Conservation (phyloP, 2,329 filamentous ascomycete species). For the Teratosphaeria zuluensis region DNA sequence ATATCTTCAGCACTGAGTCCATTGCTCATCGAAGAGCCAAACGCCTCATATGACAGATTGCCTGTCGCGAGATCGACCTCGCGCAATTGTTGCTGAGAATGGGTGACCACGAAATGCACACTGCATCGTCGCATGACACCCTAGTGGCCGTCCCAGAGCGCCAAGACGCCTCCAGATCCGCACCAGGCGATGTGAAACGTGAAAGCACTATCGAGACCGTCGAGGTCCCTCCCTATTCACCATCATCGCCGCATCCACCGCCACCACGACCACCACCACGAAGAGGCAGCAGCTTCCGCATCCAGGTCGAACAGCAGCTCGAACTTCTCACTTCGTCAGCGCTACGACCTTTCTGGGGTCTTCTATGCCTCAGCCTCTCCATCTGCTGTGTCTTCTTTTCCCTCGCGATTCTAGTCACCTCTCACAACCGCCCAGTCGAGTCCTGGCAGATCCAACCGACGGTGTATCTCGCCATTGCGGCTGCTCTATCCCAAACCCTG, state of each 20-base stretch:
- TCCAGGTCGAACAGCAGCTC: background rate
- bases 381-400: slow-evolving; percentile 7
- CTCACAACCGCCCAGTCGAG: slow-evolving; percentile 3
- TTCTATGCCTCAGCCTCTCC: background rate
- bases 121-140: background rate
- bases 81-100: background rate
- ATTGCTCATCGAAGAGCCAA: no score
- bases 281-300: background rate
- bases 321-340: background rate
- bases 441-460: slow-evolving; percentile 8
- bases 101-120: background rate
- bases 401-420: slow-evolving; percentile 7
- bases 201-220: background rate
- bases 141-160: background rate
- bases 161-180: background rate
- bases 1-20: no score
- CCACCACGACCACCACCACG: background rate
- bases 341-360: background rate
- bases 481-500: slow-evolving; percentile 4
- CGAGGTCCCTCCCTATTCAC: background rate
- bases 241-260: no score
- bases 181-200: background rate
- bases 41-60: background rate
- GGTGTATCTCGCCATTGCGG: slow-evolving; percentile 9
- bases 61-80: background rate